Conservation (phyloP, 306 rosid species). For the Inga oerstediana region DNA sequence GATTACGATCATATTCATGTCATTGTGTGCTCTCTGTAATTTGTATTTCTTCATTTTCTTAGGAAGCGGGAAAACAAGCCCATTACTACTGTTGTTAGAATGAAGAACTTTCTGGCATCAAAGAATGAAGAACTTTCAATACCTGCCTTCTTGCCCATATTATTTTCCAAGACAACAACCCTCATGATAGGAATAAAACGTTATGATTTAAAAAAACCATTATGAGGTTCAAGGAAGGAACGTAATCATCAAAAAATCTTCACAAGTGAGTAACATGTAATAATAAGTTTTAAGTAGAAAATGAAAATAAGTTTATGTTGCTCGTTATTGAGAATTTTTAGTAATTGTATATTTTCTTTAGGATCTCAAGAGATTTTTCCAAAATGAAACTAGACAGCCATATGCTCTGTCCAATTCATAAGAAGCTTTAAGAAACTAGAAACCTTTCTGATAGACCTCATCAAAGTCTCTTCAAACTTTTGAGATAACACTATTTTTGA, state of each 20-base stretch:
- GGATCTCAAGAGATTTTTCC: too few species aligned
- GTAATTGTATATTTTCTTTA: too few species aligned
- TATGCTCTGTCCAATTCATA: too few species aligned
- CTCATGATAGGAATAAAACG: neutral
- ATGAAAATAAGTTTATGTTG: too few species aligned
- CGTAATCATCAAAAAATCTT: too few species aligned
- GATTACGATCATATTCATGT: conserved; percentile 1
- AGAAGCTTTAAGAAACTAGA: too few species aligned
- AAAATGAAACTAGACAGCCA: neutral
- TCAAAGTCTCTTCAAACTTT: neutral
- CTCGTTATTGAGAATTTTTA: too few species aligned
- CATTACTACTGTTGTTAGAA: neutral
- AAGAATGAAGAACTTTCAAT: neutral
- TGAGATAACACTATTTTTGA: neutral
- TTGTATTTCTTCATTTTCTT: neutral
- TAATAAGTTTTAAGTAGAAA: too few species aligned
- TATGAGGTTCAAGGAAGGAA: too few species aligned
- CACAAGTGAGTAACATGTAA: too few species aligned
- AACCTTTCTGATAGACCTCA: neutral
- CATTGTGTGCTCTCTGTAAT: neutral
- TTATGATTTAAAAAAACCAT: neutral
- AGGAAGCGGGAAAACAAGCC: neutral
- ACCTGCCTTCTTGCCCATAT: neutral
- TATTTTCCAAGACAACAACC: neutral
- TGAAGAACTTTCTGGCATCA: neutral